phyloP scores from a whole-genome alignment of 176 grass and related monocot species.

The Calamus simplicifolius region DNA sequence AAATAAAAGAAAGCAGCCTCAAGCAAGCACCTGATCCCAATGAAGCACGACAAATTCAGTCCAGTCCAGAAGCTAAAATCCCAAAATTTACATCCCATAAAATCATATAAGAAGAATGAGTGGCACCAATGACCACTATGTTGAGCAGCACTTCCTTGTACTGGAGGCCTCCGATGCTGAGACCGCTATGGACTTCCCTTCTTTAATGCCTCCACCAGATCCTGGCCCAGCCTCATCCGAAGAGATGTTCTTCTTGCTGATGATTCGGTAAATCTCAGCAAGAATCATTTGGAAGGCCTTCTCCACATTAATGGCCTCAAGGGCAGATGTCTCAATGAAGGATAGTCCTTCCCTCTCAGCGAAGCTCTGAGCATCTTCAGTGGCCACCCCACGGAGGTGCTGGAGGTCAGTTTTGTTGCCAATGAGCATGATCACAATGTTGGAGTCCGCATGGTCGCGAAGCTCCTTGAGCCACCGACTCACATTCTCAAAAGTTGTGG shows the following conservation, averaged over 20 bases:
- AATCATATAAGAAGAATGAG: not conserved
- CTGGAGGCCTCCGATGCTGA: not conserved
- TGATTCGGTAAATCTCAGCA: conserved; percentile 5
- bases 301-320: conserved; percentile 11
- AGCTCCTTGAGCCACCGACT: conserved; percentile 11
- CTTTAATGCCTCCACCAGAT: not conserved
- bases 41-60: too few relatives aligned
- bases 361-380: not conserved
- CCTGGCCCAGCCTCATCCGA: not conserved
- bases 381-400: not conserved
- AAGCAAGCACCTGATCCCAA: too few relatives aligned
- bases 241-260: conserved; percentile 12
- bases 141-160: conserved; percentile 1
- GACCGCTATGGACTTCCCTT: conserved; percentile 4
- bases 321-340: conserved; percentile 7
- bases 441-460: conserved; percentile 5
- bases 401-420: conserved; percentile 9
- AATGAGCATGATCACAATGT: conserved; percentile 6
- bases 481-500: not conserved
- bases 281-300: conserved; percentile 9
- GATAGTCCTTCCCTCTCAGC: conserved; percentile 1
- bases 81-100: not conserved
- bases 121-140: not conserved
- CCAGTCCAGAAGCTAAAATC: not conserved
- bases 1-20: too few relatives aligned